These are phyloP conservation scores for Candida cerambycidarum DNA, from an alignment of 805 yeast species.

Conservation along the genomic window DNA sequence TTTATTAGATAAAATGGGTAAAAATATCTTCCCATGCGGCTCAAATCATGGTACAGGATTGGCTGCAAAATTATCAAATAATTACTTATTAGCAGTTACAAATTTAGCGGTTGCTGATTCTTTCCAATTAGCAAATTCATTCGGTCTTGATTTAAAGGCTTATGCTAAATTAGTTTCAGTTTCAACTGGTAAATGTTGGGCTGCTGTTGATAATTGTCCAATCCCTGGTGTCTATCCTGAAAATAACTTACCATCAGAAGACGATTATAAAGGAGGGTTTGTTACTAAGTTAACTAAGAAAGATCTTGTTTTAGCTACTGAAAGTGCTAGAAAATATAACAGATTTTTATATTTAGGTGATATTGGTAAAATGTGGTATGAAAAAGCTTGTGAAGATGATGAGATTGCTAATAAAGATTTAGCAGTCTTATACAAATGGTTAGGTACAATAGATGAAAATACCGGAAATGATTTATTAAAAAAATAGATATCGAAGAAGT, in stretches of 20 bases:
- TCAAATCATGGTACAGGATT: constrained; percentile 48
- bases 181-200: constrained; percentile 56
- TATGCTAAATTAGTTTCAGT: constrained; percentile 51
- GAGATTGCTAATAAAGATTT: constrained; percentile 42
- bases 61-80: constrained; percentile 55
- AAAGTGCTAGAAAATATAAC: constrained; percentile 32
- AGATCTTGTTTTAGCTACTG: constrained; percentile 44
- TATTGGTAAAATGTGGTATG: constrained; percentile 39
- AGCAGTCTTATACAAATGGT: constrained; percentile 44
- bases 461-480: constrained; percentile 7
- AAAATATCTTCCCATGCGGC: constrained; percentile 50
- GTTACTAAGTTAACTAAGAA: constrained; percentile 46
- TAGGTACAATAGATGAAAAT: constrained; percentile 22
- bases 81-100: constrained; percentile 52
- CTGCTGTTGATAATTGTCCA: constrained; percentile 54
- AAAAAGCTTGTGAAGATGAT: constrained; percentile 42
- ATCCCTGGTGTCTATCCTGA: constrained; percentile 47
- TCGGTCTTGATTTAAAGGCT: constrained; percentile 46
- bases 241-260: constrained; percentile 43
- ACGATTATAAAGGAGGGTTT: constrained; percentile 49
- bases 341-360: constrained; percentile 41
- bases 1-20: constrained; percentile 45
- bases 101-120: constrained; percentile 57
- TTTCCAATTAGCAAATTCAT: constrained; percentile 50
- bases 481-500: neutral